phyloP scores from a whole-genome alignment of 179 eudicot species.

The Silene coronaria region DNA sequence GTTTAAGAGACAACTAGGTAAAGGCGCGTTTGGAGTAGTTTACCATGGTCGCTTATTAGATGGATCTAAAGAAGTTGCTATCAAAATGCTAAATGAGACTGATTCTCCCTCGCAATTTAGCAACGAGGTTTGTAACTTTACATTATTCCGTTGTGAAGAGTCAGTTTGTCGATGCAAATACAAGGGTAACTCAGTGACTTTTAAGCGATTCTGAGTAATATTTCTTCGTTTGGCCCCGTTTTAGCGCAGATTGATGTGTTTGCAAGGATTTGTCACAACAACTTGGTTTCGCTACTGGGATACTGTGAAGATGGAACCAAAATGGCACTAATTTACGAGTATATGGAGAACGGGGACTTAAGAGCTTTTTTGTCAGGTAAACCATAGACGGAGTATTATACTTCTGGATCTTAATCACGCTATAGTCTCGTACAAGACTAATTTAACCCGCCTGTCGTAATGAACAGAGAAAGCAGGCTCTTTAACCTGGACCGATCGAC shows the following conservation, averaged over 20 bases:
- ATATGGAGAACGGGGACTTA: conserved; percentile 22
- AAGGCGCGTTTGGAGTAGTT: conserved; percentile 35
- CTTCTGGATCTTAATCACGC: not conserved
- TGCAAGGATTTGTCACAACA: conserved; percentile 17
- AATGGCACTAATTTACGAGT: conserved; percentile 17
- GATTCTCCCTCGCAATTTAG: conserved; percentile 29
- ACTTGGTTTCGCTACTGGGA: conserved; percentile 21
- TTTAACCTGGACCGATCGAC: conserved; percentile 12
- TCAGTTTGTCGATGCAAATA: no score
- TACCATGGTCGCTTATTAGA: conserved; percentile 27
- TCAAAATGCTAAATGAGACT: conserved; percentile 26
- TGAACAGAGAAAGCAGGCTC: conserved; percentile 4
- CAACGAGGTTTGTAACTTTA: conserved; percentile 26
- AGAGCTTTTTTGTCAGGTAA: not conserved
- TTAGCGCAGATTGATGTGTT: conserved; percentile 15
- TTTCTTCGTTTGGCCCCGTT: not conserved
- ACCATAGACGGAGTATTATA: no score
- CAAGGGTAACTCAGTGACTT: no score
- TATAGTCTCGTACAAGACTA: not conserved
- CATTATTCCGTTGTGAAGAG: not conserved
- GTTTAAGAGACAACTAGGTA: conserved; percentile 26
- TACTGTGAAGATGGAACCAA: conserved; percentile 16
- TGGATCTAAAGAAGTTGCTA: conserved; percentile 30
- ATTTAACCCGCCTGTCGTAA: not conserved
- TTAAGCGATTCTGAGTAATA: not conserved